phyloP scores from a whole-genome alignment of 768 basidiomycete species.

The Butyriboletus loyo region DNA sequence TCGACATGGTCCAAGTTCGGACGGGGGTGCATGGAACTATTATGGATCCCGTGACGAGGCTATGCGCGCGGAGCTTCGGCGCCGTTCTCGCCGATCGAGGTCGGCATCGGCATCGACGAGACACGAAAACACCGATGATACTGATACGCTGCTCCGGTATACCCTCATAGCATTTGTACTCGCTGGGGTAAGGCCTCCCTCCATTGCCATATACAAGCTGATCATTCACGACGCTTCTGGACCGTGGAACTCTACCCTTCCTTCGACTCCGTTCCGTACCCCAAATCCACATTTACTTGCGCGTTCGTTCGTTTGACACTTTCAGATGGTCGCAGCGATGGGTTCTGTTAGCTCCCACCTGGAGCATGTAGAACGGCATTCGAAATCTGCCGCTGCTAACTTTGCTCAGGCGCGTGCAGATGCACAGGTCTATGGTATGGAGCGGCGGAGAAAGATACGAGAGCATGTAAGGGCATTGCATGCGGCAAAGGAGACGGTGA shows the following conservation, averaged over 20 bases:
- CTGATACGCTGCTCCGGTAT: conserved; percentile 13
- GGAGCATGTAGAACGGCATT: conserved; percentile 43
- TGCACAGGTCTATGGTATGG: conserved; percentile 51
- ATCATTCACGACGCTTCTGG: background rate
- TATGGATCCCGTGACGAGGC: conserved; percentile 32
- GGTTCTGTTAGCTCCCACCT: conserved; percentile 18
- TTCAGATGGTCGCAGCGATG: conserved; percentile 10
- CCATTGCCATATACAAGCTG: background rate
- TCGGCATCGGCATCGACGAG: conserved; percentile 25
- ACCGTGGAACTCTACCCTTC: background rate
- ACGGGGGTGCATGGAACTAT: background rate
- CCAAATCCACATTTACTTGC: background rate
- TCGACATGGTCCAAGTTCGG: background rate
- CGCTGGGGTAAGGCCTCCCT: conserved; percentile 11
- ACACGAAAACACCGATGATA: background rate
- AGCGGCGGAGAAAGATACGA: conserved; percentile 50
- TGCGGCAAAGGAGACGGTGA: conserved; percentile 12
- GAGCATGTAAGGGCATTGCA: conserved; percentile 39
- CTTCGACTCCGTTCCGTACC: background rate
- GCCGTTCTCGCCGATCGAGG: conserved; percentile 35
- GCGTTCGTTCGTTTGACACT: too few species aligned
- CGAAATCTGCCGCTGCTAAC: conserved; percentile 49
- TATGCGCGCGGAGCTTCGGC: conserved; percentile 50
- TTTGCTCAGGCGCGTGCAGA: conserved; percentile 58
- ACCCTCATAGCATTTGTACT: conserved; percentile 10